Conservation (phyloP, 805 yeast species). For the Ogataea trehalophila region DNA sequence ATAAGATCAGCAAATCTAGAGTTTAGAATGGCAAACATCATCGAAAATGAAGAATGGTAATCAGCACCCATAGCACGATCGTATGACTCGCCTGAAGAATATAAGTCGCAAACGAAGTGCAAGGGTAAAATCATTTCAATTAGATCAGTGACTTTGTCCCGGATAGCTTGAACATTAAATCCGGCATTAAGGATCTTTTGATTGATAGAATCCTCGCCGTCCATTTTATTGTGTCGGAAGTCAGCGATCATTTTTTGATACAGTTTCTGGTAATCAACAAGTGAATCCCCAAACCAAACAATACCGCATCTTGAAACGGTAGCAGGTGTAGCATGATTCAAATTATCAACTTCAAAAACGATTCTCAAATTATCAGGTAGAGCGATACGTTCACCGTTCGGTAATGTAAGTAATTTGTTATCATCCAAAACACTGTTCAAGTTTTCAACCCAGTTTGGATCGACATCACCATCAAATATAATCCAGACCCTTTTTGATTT, state of each 20-base stretch:
- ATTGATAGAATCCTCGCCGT: conserved; percentile 11
- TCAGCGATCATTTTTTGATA: conserved; percentile 9
- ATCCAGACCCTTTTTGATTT: conserved; percentile 58
- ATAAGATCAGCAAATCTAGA: conserved; percentile 31
- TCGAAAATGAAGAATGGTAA: conserved; percentile 31
- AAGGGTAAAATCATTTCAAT: conserved; percentile 9
- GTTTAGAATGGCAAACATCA: conserved; percentile 37
- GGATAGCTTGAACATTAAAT: conserved; percentile 4
- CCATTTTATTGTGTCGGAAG: conserved; percentile 7
- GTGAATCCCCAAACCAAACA: conserved; percentile 56
- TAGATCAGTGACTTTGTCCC: not conserved
- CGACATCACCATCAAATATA: conserved; percentile 87
- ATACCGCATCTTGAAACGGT: conserved; percentile 92
- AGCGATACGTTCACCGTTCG: conserved; percentile 81
- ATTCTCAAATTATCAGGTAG: conserved; percentile 61
- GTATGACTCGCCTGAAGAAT: conserved; percentile 24
- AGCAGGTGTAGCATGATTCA: conserved; percentile 77
- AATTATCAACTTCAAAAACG: conserved; percentile 69
- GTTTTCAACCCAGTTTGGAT: conserved; percentile 91
- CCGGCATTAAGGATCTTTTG: not conserved
- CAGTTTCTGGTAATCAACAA: conserved; percentile 8
- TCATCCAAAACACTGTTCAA: conserved; percentile 90
- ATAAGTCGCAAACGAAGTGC: conserved; percentile 15
- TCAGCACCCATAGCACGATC: conserved; percentile 52
- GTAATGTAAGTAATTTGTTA: conserved; percentile 71